phyloP scores from a whole-genome alignment of 768 basidiomycete genomes.

The Amanita jacksonii region DNA sequence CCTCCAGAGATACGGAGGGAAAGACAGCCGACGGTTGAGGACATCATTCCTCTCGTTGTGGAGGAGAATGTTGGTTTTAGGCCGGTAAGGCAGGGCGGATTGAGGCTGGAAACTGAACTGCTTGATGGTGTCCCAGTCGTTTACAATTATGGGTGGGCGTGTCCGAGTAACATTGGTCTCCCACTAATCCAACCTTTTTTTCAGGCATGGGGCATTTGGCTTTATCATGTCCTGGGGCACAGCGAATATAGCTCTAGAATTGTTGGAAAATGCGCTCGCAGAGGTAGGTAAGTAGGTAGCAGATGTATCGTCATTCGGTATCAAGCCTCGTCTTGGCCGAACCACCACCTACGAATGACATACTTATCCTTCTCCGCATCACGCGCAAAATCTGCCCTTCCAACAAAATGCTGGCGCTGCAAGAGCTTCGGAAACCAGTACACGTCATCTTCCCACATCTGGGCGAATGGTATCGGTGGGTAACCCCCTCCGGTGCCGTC shows the following conservation, averaged over 20 bases:
- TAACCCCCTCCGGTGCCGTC: too few relatives aligned
- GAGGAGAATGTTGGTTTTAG: slow-evolving; percentile 42
- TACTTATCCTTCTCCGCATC: slow-evolving; percentile 23
- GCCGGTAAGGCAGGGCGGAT: slow-evolving; percentile 47
- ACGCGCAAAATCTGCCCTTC: slow-evolving; percentile 34
- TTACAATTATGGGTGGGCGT: slow-evolving; percentile 53
- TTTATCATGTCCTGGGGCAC: slow-evolving; percentile 61
- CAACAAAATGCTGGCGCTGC: slow-evolving; percentile 29
- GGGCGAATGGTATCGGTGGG: slow-evolving; percentile 47
- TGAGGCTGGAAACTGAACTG: slow-evolving; percentile 41
- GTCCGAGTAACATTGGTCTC: not conserved
- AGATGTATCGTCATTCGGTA: not conserved
- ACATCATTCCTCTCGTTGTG: slow-evolving; percentile 34
- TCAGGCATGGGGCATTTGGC: slow-evolving; percentile 51
- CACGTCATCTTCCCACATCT: slow-evolving; percentile 53
- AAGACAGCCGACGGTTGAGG: slow-evolving; percentile 33
- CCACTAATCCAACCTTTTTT: slow-evolving; percentile 1
- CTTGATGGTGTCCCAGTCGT: slow-evolving; percentile 37
- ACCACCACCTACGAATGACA: slow-evolving; percentile 37
- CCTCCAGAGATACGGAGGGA: slow-evolving; percentile 33
- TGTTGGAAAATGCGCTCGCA: slow-evolving; percentile 36
- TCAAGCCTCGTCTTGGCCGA: slow-evolving; percentile 14
- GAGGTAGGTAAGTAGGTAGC: not conserved
- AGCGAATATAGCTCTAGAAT: slow-evolving; percentile 36
- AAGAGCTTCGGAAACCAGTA: slow-evolving; percentile 62